Base-by-base conservation (phyloP, 306 rosid species). In the Lupinus albus region DNA sequence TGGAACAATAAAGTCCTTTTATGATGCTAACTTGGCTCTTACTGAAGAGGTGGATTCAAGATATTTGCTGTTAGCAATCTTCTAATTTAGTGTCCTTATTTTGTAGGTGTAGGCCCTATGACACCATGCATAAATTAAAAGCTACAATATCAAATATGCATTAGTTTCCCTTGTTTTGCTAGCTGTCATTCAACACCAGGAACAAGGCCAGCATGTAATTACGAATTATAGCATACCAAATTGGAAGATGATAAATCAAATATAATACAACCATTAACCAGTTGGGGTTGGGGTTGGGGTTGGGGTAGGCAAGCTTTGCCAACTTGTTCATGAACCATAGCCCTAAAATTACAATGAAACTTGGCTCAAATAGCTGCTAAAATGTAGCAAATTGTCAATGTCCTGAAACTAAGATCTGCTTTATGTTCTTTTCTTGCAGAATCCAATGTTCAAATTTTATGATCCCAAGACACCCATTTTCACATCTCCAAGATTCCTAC, bases 401-500 rank as follows among this genome's bases (percentile, higher is more conserved):
- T 60, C 60, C 48, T 67, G 61, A 44, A 65, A 54, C 55, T 76
- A 55, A 76, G 64, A 33, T 64, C 51, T 66, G 11, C 36, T 49
- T 15, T 61, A 47, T 74, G 56, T 35, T 59, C 28, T 71, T 58
- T 57, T 54, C 72, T 66, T 70, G 71, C 87, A 89, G 98, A 56
- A 50, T 20, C 89, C 95, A 1, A 83, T 66, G 78, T 92, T 89
- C 64, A 73, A 89, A 68, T 92, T 92, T 63, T 92, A 92, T 67
- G 95, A 92, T 67, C 91, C 95, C 7, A 87, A 84, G 81, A 89
- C 93, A 14, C 96, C 98, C 4, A 76, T 92, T 70, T 92, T 65
- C 82, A 89, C 98, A 15, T 92, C 95, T 76, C 98, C 96, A 39
- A 68, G 89, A 61, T 92, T 92, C 86, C 83, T 92, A 35, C 98